Evolutionary conservation across 768 basidiomycete genomes (phyloP), one percentile per base, ranked within the genome.

Genomic region (Steccherinum ochraceum): DNA sequence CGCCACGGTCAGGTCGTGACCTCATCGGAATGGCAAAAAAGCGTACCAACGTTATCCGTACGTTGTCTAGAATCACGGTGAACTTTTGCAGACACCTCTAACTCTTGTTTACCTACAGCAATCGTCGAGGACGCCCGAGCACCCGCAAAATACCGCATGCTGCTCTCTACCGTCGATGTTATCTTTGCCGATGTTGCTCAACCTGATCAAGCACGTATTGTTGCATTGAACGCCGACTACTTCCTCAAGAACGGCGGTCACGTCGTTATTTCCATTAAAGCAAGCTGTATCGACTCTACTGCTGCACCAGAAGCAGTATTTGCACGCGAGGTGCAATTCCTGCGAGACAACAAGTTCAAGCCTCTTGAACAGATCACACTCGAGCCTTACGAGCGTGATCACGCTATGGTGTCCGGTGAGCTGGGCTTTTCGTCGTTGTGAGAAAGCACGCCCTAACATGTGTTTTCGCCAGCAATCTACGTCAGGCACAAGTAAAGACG

Each of bases 21-120:
- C 72, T 98, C 55, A 96, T 99, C 60, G 89, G 89, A 72, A 99
- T 98, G 96, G 95, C 96, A 26, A 97, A 98, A 74, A 97, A 96
- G 73, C 80, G 96, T 53, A 98, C 96, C 57, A 99, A 98, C 69
- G 93, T 98, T 57, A 95, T 98, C 63, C 96, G 93, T 95, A 71
- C 52, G 89, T 77, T 2, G 25, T 43, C 27, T 45, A 7, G n/a
- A n/a, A n/a, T n/a, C n/a, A n/a, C n/a, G n/a, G n/a, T n/a, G n/a
- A n/a, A n/a, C n/a, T n/a, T n/a, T n/a, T n/a, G n/a, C n/a, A 23
- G 4, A 19, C 3, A 39, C 12, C 7, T 35, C 27, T 30, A 23
- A 46, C 2, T 4, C 5, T 24, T 18, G 26, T 21, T 49, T 20
- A 26, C 48, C 27, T 58, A 3, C 48, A 93, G 89, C 95, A 39